Percentiles rank a stretch among this genome's conserved stretches.
Evolutionary conservation across 768 basidiomycete genomes (phyloP).

Genomic region (Serendipita sp.): DNA sequence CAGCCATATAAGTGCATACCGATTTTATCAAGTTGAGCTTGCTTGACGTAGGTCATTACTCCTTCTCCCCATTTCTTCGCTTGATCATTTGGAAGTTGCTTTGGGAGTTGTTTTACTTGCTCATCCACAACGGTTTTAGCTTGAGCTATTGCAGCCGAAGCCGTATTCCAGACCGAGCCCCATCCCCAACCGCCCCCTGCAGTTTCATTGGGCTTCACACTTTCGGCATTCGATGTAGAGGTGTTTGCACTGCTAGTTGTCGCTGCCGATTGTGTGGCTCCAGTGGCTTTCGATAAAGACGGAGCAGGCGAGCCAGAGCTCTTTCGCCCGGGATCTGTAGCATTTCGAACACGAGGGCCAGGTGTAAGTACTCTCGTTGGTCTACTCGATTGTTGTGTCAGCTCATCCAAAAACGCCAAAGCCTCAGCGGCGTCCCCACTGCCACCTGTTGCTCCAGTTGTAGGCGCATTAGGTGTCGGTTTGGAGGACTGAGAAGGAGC

Average conservation of each 20-base stretch:
- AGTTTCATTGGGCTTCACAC: conserved; percentile 14
- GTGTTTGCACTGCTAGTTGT: conserved; percentile 8
- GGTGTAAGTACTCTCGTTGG: conserved; percentile 24
- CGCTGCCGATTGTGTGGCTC: conserved; percentile 10
- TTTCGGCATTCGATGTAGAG: conserved; percentile 12
- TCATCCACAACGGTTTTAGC: conserved; percentile 82
- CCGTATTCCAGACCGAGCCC: conserved; percentile 65
- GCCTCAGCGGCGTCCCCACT: conserved; percentile 66
- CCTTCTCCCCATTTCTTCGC: conserved; percentile 80
- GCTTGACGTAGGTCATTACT: conserved; percentile 73
- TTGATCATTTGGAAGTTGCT: conserved; percentile 55
- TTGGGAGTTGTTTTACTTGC: conserved; percentile 51
- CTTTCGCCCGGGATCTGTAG: conserved; percentile 10
- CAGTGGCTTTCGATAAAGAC: conserved; percentile 15
- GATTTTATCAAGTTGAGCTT: conserved; percentile 77
- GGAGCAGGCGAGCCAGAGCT: conserved; percentile 17
- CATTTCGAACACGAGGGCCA: conserved; percentile 34
- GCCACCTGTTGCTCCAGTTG: conserved; percentile 14
- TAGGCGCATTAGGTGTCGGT: background rate
- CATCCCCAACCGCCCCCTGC: conserved; percentile 58
- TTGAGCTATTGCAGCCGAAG: conserved; percentile 73
- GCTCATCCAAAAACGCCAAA: conserved; percentile 86
- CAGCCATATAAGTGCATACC: conserved; percentile 28
- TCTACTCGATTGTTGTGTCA: conserved; percentile 61
- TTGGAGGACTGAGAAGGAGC: background rate